These are phyloP conservation scores for Sarocladium brachiariae DNA, from an alignment of 2,329 filamentous ascomycete species.

Conservation along the genomic window DNA sequence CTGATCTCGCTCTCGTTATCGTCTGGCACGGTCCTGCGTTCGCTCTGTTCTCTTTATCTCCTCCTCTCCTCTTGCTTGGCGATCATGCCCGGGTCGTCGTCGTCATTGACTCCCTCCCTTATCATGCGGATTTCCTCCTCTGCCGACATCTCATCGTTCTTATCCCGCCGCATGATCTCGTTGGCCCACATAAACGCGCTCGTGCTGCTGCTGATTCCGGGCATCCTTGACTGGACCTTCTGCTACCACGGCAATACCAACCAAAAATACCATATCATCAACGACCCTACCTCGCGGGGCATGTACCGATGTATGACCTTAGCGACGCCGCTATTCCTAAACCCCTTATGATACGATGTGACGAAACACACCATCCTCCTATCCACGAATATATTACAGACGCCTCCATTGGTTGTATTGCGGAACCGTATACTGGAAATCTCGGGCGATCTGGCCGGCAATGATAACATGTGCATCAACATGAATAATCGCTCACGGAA, in stretches of 20 bases:
- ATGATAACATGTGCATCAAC: not conserved
- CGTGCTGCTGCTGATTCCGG: not conserved
- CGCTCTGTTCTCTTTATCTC: too few species aligned
- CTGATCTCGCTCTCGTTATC: not conserved
- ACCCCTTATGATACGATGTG: not conserved
- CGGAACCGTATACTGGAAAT: not conserved
- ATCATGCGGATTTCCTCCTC: not conserved
- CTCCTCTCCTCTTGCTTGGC: not conserved
- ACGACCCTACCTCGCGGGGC: not conserved
- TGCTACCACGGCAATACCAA: not conserved
- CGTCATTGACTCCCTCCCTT: not conserved
- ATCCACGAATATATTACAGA: not conserved
- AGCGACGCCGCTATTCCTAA: not conserved
- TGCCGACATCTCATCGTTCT: not conserved
- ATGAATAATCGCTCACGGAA: not conserved
- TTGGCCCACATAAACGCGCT: not conserved
- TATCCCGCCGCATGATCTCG: not conserved
- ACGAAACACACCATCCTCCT: not conserved
- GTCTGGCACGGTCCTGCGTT: not conserved
- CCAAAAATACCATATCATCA: constrained; percentile 2
- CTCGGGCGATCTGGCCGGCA: not conserved
- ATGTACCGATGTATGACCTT: not conserved
- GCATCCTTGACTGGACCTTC: not conserved
- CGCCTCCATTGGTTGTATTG: constrained; percentile 1
- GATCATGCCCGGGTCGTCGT: not conserved